phyloP scores from a whole-genome alignment of 2,329 filamentous ascomycete species.

The Emydomyces testavorans region DNA sequence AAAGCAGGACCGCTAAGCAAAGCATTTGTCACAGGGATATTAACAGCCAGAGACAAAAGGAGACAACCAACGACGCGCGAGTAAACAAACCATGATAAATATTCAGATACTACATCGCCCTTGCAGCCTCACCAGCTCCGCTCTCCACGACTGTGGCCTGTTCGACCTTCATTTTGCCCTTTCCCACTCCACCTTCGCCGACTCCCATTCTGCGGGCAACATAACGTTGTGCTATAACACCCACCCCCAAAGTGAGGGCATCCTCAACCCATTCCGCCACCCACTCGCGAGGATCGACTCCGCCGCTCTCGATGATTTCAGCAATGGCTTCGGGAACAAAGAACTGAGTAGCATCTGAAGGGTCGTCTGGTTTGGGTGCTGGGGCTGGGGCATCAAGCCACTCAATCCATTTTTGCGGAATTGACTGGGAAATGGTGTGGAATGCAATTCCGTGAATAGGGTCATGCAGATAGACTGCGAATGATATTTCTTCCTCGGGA shows the following conservation, averaged over 20 bases:
- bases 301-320: constrained; percentile 62
- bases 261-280: constrained; percentile 97
- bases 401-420: constrained; percentile 74
- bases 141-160: constrained; percentile 47
- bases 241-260: constrained; percentile 61
- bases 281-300: constrained; percentile 91
- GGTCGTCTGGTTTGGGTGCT: constrained; percentile 28
- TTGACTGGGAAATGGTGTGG: constrained; percentile 65
- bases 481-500: constrained; percentile 52
- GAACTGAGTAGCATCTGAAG: constrained; percentile 29
- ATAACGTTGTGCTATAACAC: constrained; percentile 85
- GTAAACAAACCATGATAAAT: too few relatives aligned
- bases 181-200: constrained; percentile 59
- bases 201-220: constrained; percentile 94
- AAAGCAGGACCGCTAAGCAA: too few relatives aligned
- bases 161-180: constrained; percentile 42
- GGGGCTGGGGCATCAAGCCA: constrained; percentile 69
- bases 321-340: constrained; percentile 63
- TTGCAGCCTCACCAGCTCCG: constrained; percentile 49
- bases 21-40: too few relatives aligned
- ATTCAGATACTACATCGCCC: constrained; percentile 35
- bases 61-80: too few relatives aligned
- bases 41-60: too few relatives aligned
- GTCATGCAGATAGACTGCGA: constrained; percentile 70
- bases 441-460: constrained; percentile 87